These are phyloP conservation scores for Agrocybe pediades DNA, from an alignment of 768 basidiomycete genomes.

Conservation along the genomic window DNA sequence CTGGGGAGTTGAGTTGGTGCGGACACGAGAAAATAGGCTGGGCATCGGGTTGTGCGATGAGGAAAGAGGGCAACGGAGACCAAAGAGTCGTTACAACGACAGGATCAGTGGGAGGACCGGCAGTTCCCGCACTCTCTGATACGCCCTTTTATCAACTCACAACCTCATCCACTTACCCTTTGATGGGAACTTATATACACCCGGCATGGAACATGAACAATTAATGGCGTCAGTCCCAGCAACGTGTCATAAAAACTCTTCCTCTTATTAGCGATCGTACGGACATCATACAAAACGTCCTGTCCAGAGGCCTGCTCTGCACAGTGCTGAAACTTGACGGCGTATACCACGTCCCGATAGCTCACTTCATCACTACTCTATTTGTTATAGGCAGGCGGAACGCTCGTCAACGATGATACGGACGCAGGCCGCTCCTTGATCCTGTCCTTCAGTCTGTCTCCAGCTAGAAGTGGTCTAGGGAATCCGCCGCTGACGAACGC, in stretches of 20 bases:
- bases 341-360: slow-evolving; percentile 4
- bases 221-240: background rate
- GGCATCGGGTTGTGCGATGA: slow-evolving; percentile 56
- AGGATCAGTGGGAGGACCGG: slow-evolving; percentile 24
- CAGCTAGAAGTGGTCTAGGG: slow-evolving; percentile 27
- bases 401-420: slow-evolving; percentile 17
- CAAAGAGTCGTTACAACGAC: slow-evolving; percentile 21
- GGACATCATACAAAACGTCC: slow-evolving; percentile 1
- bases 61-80: slow-evolving; percentile 26
- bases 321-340: slow-evolving; percentile 6
- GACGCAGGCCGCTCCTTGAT: slow-evolving; percentile 30
- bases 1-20: slow-evolving; percentile 58
- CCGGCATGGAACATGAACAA: slow-evolving; percentile 3
- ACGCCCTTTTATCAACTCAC: background rate
- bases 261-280: slow-evolving; percentile 20
- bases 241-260: slow-evolving; percentile 11
- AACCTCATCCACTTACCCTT: background rate
- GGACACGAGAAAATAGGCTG: slow-evolving; percentile 72
- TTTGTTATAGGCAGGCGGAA: slow-evolving; percentile 7
- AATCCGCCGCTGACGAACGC: slow-evolving; percentile 29
- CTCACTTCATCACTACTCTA: slow-evolving; percentile 3
- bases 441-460: slow-evolving; percentile 28
- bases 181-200: background rate
- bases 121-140: slow-evolving; percentile 22
- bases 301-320: slow-evolving; percentile 14